Base-by-base conservation (phyloP, 192 early-diverging fungal species). In the Obelidium mucronatum region DNA sequence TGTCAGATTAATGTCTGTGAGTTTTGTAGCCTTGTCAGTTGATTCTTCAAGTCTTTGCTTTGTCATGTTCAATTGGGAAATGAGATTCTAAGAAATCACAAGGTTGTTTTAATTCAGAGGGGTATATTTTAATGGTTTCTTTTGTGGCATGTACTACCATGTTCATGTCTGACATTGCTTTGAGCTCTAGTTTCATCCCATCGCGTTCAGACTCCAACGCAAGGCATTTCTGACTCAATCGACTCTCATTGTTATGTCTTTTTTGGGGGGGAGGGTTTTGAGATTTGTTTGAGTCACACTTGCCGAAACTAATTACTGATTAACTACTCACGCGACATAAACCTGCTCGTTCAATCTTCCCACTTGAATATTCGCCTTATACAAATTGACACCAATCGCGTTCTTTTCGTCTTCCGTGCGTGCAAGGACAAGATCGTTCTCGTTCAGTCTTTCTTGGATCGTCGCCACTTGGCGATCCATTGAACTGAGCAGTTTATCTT, bases 391-490 rank as follows among this genome's bases (percentile, higher is more conserved):
- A 11, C 81, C 85, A 19, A 82, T 42, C 24, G 66, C 40, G 48
- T 74, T 80, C 73, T 88, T 88, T 62, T 85, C 84, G 17, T 79
- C 86, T 51, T 69, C 74, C 34, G 74, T 80, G 56, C 75, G 31
- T 39, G 81, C 42, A 1, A 86, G 67, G 11, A 67, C 72, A 40
- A 72, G 40, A 31, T 88, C 77, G n/a, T 74, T 81, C 73, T 85
- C 83, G 22, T 72, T 53, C 24, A 88, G 59, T 67, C 78, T 73
- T 35, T 60, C 69, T 35, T 84, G 82, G 42, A 88, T 75, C 42
- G 78, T 73, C 22, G 33, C 58, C 26, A 88, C 76, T 48, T 88
- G 83, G 13, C 69, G 67, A 63, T 88, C 87, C 22, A 87, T 78
- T 2, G 82, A 76, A 26, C 52, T 63, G 28, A 88, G 52, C 30